Base-by-base conservation (phyloP, 345 rosid genomes). In the Psidium guajava region DNA sequence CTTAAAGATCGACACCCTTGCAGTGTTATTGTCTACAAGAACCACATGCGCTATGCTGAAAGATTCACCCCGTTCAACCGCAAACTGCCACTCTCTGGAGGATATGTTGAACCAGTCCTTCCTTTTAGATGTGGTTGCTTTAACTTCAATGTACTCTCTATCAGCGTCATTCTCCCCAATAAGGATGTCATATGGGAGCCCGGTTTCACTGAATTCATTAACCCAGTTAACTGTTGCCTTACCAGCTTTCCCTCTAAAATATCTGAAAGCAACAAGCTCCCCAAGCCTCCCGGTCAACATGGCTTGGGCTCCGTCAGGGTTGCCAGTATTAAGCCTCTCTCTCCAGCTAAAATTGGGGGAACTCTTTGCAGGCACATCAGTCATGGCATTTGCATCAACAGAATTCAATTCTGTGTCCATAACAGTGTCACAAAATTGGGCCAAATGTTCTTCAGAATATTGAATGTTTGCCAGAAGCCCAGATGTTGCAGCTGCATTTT, bases 61-160 rank as follows among this genome's bases (percentile, higher is more conserved):
- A 83, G 86, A 81, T 20, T 93, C 96, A 49, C 98, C 95, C 86
- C 86, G 93, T 83, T 94, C 96, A 85, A 84, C 86, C 55, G 98
- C 98, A 85, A 93, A 95, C 85, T 94, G 94, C 98, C 98, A 97
- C 89, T 97, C 99, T 85, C 98, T 94, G 64, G 86, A 88, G 80
- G 99, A 83, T 86, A 97, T 92, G 42, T 86, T 86, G 91, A 97
- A 97, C 96, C 95, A 94, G 85, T 97, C 98, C 88, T 96, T 97
- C 83, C 90, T 88, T 5, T 88, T 88, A 49, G 94, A 95, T 75
- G 69, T 92, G 5, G 99, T 96, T 16, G 99, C 93, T 90, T 97
- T 97, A 57, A 97, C 99, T 90, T 97, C 99, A 32, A 96, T 85
- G 69, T 94, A 97, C 85, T 92, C 91, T 55, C 69, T 86, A 81